Conservation (phyloP, 108 stramenopile species). For the Aurantiochytrium sp. region DNA sequence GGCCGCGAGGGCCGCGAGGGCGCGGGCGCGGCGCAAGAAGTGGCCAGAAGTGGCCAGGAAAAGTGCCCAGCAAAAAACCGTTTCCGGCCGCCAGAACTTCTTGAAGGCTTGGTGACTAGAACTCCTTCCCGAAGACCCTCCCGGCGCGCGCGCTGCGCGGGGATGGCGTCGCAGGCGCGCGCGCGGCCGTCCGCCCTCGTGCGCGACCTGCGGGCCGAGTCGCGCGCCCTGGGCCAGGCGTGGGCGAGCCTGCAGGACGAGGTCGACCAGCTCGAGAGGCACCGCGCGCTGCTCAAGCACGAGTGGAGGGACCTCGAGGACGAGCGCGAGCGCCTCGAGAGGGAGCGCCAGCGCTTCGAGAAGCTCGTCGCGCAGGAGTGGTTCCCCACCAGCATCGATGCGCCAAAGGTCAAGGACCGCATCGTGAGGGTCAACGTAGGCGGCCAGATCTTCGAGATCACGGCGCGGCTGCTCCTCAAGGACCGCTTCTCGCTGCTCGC, state of each 20-base stretch:
- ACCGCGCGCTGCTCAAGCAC: not conserved
- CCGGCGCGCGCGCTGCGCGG: no score
- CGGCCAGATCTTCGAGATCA: conserved; percentile 17
- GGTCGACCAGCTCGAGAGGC: conserved; percentile 11
- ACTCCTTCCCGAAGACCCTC: no score
- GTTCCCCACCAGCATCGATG: not conserved
- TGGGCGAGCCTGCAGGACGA: conserved; percentile 13
- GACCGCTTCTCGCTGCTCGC: conserved; percentile 3
- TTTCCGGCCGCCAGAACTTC: no score
- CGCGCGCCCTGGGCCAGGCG: not conserved
- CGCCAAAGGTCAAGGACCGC: not conserved
- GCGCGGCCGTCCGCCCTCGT: not conserved
- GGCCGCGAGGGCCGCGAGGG: no score
- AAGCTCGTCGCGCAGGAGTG: conserved; percentile 7
- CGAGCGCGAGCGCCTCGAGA: conserved; percentile 7
- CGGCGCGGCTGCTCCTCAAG: not conserved
- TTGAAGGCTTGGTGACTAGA: no score
- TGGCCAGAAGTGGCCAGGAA: no score
- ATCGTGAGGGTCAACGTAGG: conserved; percentile 4
- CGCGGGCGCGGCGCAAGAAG: no score
- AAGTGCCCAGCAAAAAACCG: no score
- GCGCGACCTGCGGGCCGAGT: not conserved
- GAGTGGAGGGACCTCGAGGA: conserved; percentile 28
- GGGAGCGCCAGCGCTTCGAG: not conserved
- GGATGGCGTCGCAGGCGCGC: no score